Base-by-base conservation (phyloP, 371 early-diverging fungal species). In the Mucor mucedo region DNA sequence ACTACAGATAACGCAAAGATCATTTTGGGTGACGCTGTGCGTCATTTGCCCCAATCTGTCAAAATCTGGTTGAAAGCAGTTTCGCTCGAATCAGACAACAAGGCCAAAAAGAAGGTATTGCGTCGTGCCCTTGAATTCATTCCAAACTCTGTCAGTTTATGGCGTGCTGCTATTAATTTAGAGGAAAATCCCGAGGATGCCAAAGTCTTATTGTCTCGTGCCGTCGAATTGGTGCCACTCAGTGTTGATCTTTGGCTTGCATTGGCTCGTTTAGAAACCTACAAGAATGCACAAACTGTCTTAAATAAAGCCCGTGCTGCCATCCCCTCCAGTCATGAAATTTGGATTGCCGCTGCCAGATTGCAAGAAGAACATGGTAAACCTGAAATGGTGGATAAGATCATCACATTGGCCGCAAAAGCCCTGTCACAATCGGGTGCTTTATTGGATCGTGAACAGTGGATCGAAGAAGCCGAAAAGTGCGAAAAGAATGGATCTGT, bases 221-320 rank as follows among this genome's bases (percentile, higher is more conserved):
- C 99, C 11, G 97, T 97, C 2, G 95, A 97, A 65, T 76, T 94
- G 48, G 92, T 95, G 0, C 98, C 98, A 0, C 78, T 88, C 2
- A 90, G 95, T 55, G 89, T 94, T 1, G 98, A 98, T 33, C 76
- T 98, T 53, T 98, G 99, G 98, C 81, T 97, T 29, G 97, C 97
- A 0, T 78, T 98, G 49, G 97, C 98, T 0, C 84, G 92, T 14
- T 80, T 98, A 13, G 98, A 98, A 71, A 82, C 90, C 0, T 93
- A 94, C 60, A 90, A 92, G n/a, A 91, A 94, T 68, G 98, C 98
- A 0, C 88, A 88, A 65, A 87, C 84, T 44, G 95, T 97, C 8
- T 79, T 98, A 44, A 96, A 96, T 72, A 85, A 89, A 55, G 99
- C 97, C 0, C 91, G 95, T n/a, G 70, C 79, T 30, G 84, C 87